phyloP scores from a whole-genome alignment of 176 grass and related monocot species.

The barley (Hordeum vulgare) region MorexV3_pseudomolecules_assembly NC_058518.1:434703909-434704408 shows the following conservation, averaged over 20 bases:
- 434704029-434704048: not conserved
- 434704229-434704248: conserved; percentile 39
- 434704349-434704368: conserved; percentile 97
- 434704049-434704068: not conserved
- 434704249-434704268: conserved; percentile 18
- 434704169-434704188: conserved; percentile 87
- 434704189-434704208: conserved; percentile 82
- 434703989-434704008: not conserved
- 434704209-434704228: conserved; percentile 92
- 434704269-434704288: conserved; percentile 7
- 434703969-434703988: conserved; percentile 13
- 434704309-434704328: not conserved
- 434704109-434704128: conserved; percentile 78
- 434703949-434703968: conserved; percentile 51
- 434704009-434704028: not conserved
- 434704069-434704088: conserved; percentile 95
- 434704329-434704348: conserved; percentile 97
- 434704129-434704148: conserved; percentile 95
- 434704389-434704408: conserved; percentile 91
- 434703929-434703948: conserved; percentile 56
- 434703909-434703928: conserved; percentile 59
- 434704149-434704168: conserved; percentile 96
- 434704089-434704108: conserved; percentile 91
- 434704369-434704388: conserved; percentile 98
- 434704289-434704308: not conserved